phyloP scores from a whole-genome alignment of 1,284 basidiomycete genomes.

The Pseudomicrostroma phylloplanum region DNA sequence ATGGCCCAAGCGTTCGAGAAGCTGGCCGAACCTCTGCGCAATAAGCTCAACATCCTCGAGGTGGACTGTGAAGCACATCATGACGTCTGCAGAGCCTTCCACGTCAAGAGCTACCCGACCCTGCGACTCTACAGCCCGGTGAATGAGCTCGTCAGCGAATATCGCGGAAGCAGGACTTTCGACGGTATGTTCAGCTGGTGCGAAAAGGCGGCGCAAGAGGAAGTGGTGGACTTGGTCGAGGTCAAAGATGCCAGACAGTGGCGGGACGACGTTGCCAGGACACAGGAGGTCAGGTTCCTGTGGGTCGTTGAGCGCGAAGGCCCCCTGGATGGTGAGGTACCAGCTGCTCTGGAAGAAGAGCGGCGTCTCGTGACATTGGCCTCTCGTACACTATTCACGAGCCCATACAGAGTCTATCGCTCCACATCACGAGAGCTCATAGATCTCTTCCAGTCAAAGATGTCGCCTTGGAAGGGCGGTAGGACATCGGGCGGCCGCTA shows the following conservation, averaged over 20 bases:
- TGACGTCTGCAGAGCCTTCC: slow-evolving; percentile 28
- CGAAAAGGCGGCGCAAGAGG: slow-evolving; percentile 4
- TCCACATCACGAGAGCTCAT: slow-evolving; percentile 31
- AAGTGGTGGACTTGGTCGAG: neutral
- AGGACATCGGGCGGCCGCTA: slow-evolving; percentile 8
- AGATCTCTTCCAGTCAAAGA: slow-evolving; percentile 18
- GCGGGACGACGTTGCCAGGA: neutral
- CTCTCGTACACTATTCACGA: slow-evolving; percentile 15
- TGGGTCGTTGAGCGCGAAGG: neutral
- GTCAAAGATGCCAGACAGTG: neutral
- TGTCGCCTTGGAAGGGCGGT: slow-evolving; percentile 13
- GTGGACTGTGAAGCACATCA: slow-evolving; percentile 41
- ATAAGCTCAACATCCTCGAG: slow-evolving; percentile 41
- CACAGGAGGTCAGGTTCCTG: slow-evolving; percentile 36
- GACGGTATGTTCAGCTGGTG: slow-evolving; percentile 40
- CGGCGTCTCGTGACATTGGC: slow-evolving; percentile 16
- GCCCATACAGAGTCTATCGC: slow-evolving; percentile 21
- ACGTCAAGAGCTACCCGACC: slow-evolving; percentile 34
- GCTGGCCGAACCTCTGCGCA: slow-evolving; percentile 30
- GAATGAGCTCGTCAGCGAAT: slow-evolving; percentile 20
- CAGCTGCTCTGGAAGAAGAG: neutral
- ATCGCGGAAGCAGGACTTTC: slow-evolving; percentile 32
- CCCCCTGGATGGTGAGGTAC: neutral
- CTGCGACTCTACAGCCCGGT: slow-evolving; percentile 21
- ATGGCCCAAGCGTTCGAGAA: slow-evolving; percentile 39